Conservation (phyloP, 2,329 filamentous ascomycete genomes). For the Microsporum audouinii region DNA sequence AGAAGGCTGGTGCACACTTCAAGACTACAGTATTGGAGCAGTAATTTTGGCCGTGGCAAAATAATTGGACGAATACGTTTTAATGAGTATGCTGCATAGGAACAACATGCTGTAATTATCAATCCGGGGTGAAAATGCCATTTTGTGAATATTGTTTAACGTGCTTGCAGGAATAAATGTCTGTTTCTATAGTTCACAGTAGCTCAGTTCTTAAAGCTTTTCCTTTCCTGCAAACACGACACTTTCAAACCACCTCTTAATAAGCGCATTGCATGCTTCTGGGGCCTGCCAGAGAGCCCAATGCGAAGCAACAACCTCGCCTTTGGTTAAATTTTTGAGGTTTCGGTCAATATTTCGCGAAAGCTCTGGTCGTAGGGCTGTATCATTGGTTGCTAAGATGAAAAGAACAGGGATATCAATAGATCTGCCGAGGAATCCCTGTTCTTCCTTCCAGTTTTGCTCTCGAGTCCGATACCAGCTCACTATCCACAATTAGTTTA, state of each 20-base stretch:
- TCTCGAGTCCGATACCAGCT: slow-evolving; percentile 77
- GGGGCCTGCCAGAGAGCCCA: slow-evolving; percentile 73
- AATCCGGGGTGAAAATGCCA: not conserved
- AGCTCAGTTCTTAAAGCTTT: slow-evolving; percentile 18
- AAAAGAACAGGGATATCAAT: slow-evolving; percentile 59
- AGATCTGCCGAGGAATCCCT: slow-evolving; percentile 26
- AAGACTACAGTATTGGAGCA: slow-evolving; percentile 28
- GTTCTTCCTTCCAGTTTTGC: slow-evolving; percentile 68
- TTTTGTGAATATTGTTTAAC: no score
- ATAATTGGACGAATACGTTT: not conserved
- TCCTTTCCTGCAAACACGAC: slow-evolving; percentile 40
- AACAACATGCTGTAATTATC: not conserved
- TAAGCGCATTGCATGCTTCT: slow-evolving; percentile 55
- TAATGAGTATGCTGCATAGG: not conserved
- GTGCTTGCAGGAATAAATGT: not conserved
- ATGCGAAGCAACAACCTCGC: slow-evolving; percentile 59
- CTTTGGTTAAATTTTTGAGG: slow-evolving; percentile 53
- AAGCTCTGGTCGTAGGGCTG: slow-evolving; percentile 61
- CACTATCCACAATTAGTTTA: slow-evolving; percentile 30
- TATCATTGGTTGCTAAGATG: slow-evolving; percentile 59
- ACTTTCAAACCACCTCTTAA: slow-evolving; percentile 56
- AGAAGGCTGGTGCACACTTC: slow-evolving; percentile 33
- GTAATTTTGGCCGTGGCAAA: not conserved
- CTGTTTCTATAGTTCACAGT: not conserved
- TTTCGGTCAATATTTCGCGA: slow-evolving; percentile 57